phyloP scores from a whole-genome alignment of 192 early-diverging fungal species.

The Gigaspora rosea region DNA sequence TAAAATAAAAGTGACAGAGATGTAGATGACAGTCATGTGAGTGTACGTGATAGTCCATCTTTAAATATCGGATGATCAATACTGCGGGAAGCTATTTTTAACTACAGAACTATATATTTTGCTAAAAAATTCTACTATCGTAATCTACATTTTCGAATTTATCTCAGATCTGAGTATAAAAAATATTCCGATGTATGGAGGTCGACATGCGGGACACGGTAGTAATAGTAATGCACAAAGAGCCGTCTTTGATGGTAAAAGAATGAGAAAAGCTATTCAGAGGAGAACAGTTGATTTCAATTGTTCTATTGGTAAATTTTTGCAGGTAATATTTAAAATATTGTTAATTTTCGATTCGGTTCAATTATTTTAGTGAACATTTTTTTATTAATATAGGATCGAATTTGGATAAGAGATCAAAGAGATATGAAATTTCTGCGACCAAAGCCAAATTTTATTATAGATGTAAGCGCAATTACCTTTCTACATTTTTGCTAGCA shows the following conservation, averaged over 20 bases:
- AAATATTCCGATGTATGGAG: background rate
- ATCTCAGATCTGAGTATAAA: too few relatives aligned
- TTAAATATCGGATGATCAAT: too few relatives aligned
- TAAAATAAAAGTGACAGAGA: too few relatives aligned
- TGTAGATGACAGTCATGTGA: too few relatives aligned
- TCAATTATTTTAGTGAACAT: background rate
- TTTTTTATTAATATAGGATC: slow-evolving; percentile 42
- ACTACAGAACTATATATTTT: too few relatives aligned
- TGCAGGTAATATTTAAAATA: slow-evolving; percentile 60
- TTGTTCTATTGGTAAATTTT: slow-evolving; percentile 72
- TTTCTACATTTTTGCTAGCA: slow-evolving; percentile 18
- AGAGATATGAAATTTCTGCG: slow-evolving; percentile 60
- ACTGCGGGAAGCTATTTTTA: too few relatives aligned
- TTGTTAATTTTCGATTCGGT: slow-evolving; percentile 21
- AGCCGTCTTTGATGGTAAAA: slow-evolving; percentile 66
- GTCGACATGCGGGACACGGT: slow-evolving; percentile 1
- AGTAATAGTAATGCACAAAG: slow-evolving; percentile 27
- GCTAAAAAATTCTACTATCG: too few relatives aligned
- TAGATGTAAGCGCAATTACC: slow-evolving; percentile 58
- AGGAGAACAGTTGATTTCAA: slow-evolving; percentile 94
- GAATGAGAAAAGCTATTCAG: slow-evolving; percentile 87
- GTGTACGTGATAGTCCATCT: too few relatives aligned
- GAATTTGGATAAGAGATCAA: slow-evolving; percentile 54
- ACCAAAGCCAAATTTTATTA: slow-evolving; percentile 73
- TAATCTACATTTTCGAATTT: too few relatives aligned